Conservation (phyloP, 2,329 filamentous ascomycete genomes). For the Waltergamsia citrina region DNA sequence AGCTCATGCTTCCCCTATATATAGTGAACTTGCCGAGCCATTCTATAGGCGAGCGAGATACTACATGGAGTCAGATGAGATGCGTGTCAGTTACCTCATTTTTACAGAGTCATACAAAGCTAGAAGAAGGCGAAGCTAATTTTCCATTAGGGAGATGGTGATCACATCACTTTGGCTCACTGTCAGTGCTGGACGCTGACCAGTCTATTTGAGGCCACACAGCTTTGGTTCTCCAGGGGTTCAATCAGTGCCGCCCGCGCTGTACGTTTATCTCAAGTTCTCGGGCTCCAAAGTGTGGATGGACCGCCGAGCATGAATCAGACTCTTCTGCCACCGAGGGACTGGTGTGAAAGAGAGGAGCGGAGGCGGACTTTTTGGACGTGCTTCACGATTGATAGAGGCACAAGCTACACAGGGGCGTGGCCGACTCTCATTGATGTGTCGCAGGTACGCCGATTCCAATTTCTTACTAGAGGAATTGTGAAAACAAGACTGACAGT, state of each 20-base stretch:
- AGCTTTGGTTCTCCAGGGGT: constrained; percentile 72
- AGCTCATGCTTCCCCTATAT: constrained; percentile 59
- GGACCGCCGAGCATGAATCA: constrained; percentile 58
- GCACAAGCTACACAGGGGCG: constrained; percentile 74
- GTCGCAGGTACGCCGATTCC: constrained; percentile 37
- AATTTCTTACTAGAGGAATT: not conserved
- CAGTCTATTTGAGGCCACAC: constrained; percentile 67
- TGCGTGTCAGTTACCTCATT: constrained; percentile 41
- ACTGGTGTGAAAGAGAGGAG: constrained; percentile 69
- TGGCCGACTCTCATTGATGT: constrained; percentile 78
- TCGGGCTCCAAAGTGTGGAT: constrained; percentile 71
- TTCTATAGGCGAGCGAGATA: constrained; percentile 76
- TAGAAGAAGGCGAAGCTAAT: not conserved
- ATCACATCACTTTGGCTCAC: constrained; percentile 50
- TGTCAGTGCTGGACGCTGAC: constrained; percentile 70
- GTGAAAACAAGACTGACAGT: not conserved
- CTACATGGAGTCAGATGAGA: constrained; percentile 72
- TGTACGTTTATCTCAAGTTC: constrained; percentile 62
- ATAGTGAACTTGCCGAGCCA: constrained; percentile 56
- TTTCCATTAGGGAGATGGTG: constrained; percentile 10
- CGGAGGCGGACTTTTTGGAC: constrained; percentile 75
- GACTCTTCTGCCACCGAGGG: constrained; percentile 59
- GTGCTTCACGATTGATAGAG: constrained; percentile 68
- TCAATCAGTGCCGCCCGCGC: constrained; percentile 69
- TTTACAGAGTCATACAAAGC: not conserved